phyloP scores from a whole-genome alignment of 148 eudicot species.

The Fagopyrum homotropicum region DNA sequence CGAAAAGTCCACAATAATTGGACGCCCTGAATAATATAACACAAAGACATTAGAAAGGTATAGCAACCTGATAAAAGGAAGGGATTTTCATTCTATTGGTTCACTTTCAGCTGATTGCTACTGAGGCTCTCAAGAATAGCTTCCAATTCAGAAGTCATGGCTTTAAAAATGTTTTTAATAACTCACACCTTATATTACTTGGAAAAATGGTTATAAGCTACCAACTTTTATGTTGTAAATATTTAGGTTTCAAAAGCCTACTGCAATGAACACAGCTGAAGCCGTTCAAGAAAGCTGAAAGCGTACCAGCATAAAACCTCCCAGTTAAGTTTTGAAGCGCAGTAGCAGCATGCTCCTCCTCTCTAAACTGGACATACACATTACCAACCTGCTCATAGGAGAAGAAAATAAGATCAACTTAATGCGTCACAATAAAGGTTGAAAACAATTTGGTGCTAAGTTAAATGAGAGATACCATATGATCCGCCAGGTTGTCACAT shows the following conservation, averaged over 20 bases:
- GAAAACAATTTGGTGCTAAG: neutral
- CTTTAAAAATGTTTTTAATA: neutral
- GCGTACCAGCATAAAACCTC: constrained; percentile 82
- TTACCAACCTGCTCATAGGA: constrained; percentile 61
- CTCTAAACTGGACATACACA: constrained; percentile 90
- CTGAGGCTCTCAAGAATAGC: neutral
- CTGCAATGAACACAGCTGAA: neutral
- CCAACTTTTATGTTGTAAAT: neutral
- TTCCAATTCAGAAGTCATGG: neutral
- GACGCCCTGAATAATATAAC: constrained; percentile 42
- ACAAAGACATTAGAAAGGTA: neutral
- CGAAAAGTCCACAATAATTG: constrained; percentile 91
- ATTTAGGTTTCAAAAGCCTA: neutral
- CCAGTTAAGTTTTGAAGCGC: constrained; percentile 77
- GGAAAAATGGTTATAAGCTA: neutral
- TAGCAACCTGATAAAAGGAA: neutral
- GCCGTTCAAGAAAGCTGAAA: neutral
- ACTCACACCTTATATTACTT: neutral
- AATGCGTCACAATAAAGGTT: neutral
- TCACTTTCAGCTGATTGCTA: neutral
- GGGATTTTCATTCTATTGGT: neutral
- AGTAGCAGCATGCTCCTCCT: constrained; percentile 87
- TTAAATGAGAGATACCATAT: constrained; percentile 49
- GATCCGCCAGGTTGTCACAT: constrained; percentile 94
- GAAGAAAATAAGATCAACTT: neutral